Conservation (phyloP, 1,139 yeast species). For the Zygosaccharomyces pseudobailii region DNA sequence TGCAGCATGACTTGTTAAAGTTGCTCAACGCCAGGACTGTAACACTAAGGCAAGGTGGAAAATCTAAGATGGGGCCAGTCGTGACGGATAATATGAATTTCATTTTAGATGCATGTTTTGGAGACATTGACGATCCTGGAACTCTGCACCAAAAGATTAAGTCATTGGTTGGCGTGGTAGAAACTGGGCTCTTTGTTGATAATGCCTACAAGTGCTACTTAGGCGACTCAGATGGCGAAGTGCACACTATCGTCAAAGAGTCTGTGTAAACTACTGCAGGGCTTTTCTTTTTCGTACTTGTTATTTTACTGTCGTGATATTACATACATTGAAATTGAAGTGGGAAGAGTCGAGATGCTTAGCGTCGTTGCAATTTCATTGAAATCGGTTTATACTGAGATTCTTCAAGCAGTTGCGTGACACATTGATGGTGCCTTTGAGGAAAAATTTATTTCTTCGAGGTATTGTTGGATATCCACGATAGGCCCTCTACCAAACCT, state of each 20-base stretch:
- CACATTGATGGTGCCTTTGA: not conserved
- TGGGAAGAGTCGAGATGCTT: not conserved
- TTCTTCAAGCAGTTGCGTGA: not conserved
- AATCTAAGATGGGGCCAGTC: constrained; percentile 97
- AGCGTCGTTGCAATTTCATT: not conserved
- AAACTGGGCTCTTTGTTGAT: constrained; percentile 82
- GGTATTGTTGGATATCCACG: constrained; percentile 66
- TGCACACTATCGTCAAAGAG: constrained; percentile 8
- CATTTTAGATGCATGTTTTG: constrained; percentile 90
- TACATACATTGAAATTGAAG: not conserved
- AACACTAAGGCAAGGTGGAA: constrained; percentile 75
- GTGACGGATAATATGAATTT: constrained; percentile 95
- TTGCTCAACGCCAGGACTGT: constrained; percentile 53
- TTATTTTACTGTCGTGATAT: not conserved
- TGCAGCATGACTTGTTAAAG: constrained; percentile 51
- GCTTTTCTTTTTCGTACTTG: not conserved
- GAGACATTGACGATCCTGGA: constrained; percentile 59
- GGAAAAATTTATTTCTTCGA: constrained; percentile 31
- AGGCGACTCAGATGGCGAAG: constrained; percentile 70
- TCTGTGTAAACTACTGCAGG: not conserved
- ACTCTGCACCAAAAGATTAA: constrained; percentile 63
- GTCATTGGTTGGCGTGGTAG: constrained; percentile 87
- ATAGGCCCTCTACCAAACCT: constrained; percentile 67
- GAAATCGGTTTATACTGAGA: not conserved
- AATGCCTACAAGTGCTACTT: constrained; percentile 76